Base-by-base conservation (phyloP, 2,329 filamentous ascomycete genomes). In the Aspergillus sp. region DNA sequence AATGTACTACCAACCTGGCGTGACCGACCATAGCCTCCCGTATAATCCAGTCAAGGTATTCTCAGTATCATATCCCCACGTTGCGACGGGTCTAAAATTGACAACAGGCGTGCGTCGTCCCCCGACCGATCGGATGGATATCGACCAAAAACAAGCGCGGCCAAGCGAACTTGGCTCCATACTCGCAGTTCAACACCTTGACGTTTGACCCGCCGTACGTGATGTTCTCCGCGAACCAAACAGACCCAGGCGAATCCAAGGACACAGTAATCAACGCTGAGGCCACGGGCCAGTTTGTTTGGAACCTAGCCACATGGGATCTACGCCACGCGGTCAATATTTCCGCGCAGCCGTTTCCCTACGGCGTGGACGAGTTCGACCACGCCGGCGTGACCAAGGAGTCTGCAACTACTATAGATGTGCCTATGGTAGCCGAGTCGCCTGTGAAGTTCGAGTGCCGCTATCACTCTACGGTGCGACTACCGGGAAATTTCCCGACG, bases 111-210 rank as follows among this genome's bases (percentile, higher is more conserved):
- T 85, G 82, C 65, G 81, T 85, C 2, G 71, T 84, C 40, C 82
- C 82, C 14, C 76, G 82, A n/a, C 82, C 82, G 20, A 85, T 85
- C 47, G 83, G 82, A 56, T 85, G 82, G 82, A 84, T 85, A 61
- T 82, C 77, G 20, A 83, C 82, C 0, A 72, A 76, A 52, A 78
- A 76, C 16, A 62, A 66, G 14, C 57, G 65, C 6, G 76, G 77
- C 53, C 62, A 68, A 45, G 72, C 79, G 62, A 85, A 85, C 58
- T 75, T 85, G 2, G 82, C 82, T 0, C 82, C 82, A 0, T 85
- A 82, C 68, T 78, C 72, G 0, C 82, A 85, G 66, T 85, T 85
- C 74, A 83, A 80, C 66, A 85, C 85, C 57, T 74, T 85, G 0
- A 83, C 80, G 32, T 85, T 83, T 67, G 81, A 84, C 62, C 83